phyloP scores from a whole-genome alignment of 1,284 basidiomycete species.

The Tilletia walkeri region DNA sequence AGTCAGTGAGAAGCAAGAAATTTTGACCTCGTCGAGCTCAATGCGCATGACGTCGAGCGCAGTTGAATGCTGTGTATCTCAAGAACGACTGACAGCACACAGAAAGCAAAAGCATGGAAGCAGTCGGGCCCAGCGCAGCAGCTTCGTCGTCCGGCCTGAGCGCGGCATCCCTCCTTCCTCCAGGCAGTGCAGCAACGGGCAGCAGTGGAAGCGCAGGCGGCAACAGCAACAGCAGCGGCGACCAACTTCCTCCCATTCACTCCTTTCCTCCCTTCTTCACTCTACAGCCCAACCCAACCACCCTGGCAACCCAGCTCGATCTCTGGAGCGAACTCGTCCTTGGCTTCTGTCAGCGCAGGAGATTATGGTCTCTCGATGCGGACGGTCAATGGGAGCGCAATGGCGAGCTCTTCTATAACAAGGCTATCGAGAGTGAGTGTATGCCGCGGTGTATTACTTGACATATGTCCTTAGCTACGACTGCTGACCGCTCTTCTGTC shows the following conservation, averaged over 20 bases:
- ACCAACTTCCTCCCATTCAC: slow-evolving; percentile 58
- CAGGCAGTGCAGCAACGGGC: background rate
- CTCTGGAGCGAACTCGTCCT: slow-evolving; percentile 60
- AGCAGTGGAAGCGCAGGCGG: background rate
- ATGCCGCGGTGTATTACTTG: background rate
- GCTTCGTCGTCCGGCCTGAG: background rate
- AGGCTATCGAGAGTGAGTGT: slow-evolving; percentile 6
- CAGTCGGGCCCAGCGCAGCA: background rate
- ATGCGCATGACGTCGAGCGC: slow-evolving; percentile 8
- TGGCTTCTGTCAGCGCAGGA: slow-evolving; percentile 56
- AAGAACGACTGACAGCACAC: no score
- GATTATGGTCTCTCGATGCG: slow-evolving; percentile 57
- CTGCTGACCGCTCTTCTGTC: background rate
- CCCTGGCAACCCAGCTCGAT: slow-evolving; percentile 58
- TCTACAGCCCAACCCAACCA: slow-evolving; percentile 60
- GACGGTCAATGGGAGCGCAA: slow-evolving; percentile 46
- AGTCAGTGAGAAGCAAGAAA: background rate
- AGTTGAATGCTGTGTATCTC: no score
- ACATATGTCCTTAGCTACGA: no score
- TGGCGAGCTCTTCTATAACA: slow-evolving; percentile 18
- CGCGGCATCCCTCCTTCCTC: background rate
- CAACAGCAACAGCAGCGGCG: background rate
- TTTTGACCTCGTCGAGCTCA: background rate
- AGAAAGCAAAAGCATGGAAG: background rate
- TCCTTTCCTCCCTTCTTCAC: slow-evolving; percentile 64